Base-by-base conservation (phyloP, 169 alveolate genomes). In the Theileria orientalis region DNA sequence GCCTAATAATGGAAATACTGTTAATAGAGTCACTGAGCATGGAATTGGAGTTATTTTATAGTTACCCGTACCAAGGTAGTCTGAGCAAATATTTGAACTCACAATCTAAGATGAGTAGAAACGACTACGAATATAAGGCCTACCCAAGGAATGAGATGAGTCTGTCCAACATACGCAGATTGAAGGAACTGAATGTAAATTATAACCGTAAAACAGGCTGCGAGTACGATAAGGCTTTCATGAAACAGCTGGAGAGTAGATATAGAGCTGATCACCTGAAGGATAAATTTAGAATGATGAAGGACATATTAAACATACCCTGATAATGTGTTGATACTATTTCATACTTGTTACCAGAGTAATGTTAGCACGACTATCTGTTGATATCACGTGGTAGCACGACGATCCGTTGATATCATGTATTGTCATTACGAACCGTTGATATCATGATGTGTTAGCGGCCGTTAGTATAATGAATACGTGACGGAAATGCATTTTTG, bases 21-120 rank as follows among this genome's bases (percentile, higher is more conserved):
- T 40, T 82, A 40, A 63, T 74, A 62, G 85, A 82, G 40, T 21
- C 85, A 8, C 33, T 82, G 56, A 72, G 62, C n/a, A 19, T 74
- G 76, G 85, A 82, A 51, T 44, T 37, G 32, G 78, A 59, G 16
- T 57, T 66, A 11, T 72, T 37, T 23, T 82, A 30, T n/a, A n/a
- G 11, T 47, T 5, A 1, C 23, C 2, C 41, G 59, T 1, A 7
- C 7, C 19, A 54, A 29, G 13, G 40, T 47, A 23, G 8, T 67
- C 29, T 44, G 80, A 67, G 21, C 60, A 30, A 63, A 23, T 11
- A 63, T 56, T 32, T 60, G 13, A 42, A 57, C 60, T 29, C 44
- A 54, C 21, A 35, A 2, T 29, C 29, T 61, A 40, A 63, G 66
- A 14, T 72, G 42, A 29, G 62, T 68, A 47, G 71, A 13, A 62